Evolutionary conservation across 2,329 filamentous ascomycete genomes (phyloP), one percentile per base, ranked within the genome.

Genomic region (Diaporthe sp.): DNA sequence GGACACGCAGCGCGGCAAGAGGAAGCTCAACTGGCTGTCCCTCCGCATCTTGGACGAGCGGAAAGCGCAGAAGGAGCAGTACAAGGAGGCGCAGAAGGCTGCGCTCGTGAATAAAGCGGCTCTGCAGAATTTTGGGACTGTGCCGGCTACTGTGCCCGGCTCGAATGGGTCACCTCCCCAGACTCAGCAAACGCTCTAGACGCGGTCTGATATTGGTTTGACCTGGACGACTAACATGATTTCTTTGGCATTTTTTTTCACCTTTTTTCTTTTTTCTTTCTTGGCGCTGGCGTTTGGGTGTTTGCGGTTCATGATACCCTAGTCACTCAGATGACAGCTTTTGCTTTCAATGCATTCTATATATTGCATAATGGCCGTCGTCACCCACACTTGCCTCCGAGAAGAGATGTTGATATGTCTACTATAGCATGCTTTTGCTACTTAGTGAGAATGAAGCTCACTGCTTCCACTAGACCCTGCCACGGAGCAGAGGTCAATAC

Each of bases 1-100:
- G 0, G 83, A 85, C 77, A 81, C 79, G 65, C 79, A 84, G 67
- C 83, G 83, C 37, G 81, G 82, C 37, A 82, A 82, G 1, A 81
- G 83, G 9, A 84, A 81, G 28, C 83, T 85, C 67, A 83, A 84
- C 77, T 84, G 83, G 77, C 77, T 85, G 53, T 83, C 84, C 25
- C 81, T 82, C 25, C 79, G 83, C 77, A 75, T 85, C 37, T 81
- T 83, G 65, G 82, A 84, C 46, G 82, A 84, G 77, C 81, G 82
- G 17, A 84, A 83, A 73, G 82, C 84, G 39, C 74, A 76, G 69
- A 78, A 77, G 75, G 75, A 76, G 34, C 67, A 75, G 44, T 77
- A 77, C 61, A 78, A 76, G 68, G 76, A 67, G 19, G 77, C 77
- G 7, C 75, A 75, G 31, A 74, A 77, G 46, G 76, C 75, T 9